Evolutionary conservation across 768 basidiomycete species (phyloP).

Genomic region (Pisolithus marmoratus): DNA sequence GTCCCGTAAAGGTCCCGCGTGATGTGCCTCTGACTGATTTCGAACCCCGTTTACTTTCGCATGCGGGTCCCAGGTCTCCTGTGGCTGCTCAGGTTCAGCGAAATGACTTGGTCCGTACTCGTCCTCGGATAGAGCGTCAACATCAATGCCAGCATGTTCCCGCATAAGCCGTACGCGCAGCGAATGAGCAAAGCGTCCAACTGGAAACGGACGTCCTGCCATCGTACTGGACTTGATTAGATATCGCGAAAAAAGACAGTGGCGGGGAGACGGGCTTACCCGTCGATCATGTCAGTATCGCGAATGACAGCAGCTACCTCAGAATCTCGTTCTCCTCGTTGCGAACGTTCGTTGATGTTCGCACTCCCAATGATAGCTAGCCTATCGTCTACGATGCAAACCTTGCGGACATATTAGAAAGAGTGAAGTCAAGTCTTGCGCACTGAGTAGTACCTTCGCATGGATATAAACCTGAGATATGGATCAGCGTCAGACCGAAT

Average conservation of each 20-base stretch:
- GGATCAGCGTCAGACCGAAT: slow-evolving; percentile 6
- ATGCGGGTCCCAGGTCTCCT: slow-evolving; percentile 71
- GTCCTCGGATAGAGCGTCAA: slow-evolving; percentile 80
- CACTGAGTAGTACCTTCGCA: slow-evolving; percentile 49
- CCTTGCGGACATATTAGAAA: slow-evolving; percentile 11
- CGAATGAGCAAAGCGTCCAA: slow-evolving; percentile 95
- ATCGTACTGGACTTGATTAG: slow-evolving; percentile 54
- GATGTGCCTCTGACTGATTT: slow-evolving; percentile 38
- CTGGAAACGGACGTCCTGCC: slow-evolving; percentile 92
- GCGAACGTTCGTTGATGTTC: slow-evolving; percentile 96
- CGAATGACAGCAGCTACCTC: slow-evolving; percentile 89
- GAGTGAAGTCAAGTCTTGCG: neutral
- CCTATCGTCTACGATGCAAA: slow-evolving; percentile 89
- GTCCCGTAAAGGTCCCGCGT: slow-evolving; percentile 27
- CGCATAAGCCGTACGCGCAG: slow-evolving; percentile 92
- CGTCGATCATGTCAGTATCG: slow-evolving; percentile 95
- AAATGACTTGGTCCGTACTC: slow-evolving; percentile 56
- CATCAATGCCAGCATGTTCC: slow-evolving; percentile 94
- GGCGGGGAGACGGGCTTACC: slow-evolving; percentile 39
- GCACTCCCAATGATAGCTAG: slow-evolving; percentile 93
- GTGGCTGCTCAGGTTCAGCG: slow-evolving; percentile 41
- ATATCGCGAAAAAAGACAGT: neutral
- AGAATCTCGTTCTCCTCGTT: slow-evolving; percentile 94
- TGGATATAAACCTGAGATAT: slow-evolving; percentile 76
- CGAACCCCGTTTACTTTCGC: slow-evolving; percentile 42